Evolutionary conservation across 2,329 filamentous ascomycete genomes (phyloP), one percentile per base, ranked within the genome.

Genomic region (Ascochyta rabiei): DNA sequence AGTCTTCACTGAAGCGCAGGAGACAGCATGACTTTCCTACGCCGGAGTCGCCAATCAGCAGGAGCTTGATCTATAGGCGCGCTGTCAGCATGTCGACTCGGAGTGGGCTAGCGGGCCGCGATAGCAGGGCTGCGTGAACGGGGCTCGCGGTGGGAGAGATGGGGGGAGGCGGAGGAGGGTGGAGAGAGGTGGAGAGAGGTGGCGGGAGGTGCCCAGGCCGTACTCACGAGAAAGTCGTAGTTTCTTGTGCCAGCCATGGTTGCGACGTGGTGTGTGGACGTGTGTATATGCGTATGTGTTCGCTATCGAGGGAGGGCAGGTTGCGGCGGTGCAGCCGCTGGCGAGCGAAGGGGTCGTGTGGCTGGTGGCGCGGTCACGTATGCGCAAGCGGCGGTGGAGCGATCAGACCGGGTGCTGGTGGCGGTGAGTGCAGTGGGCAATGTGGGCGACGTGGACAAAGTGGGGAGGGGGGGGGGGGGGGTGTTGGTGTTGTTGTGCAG

Each of bases 11-110:
- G 83, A 97, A 97, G 69, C 93, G 91, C 74, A 97, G 83, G 76
- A 97, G 85, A 80, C 93, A 96, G 87, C 93, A 97, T 67, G 93
- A 97, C 81, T 97, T 97, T 77, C 93, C 93, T 60, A 97, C 93
- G 73, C 93, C 93, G 44, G 92, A 96, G 82, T 97, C 93, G 77
- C 93, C 93, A 78, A 97, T 97, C 75, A 97, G 86, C 75, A 97
- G 86, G 63, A 97, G 86, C 82, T 97, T 97, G 84, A 97, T 96
- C 93, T 96, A 72, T 61, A 37, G 47, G 41, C 54, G 23, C 19
- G 18, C 33, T 48, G 60, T 62, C 49, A 64, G 60, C 56, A 38
- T 31, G 33, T 15, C 8, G 26, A 15, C n/a, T 5, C 8, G 5
- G 1, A 12, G 13, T 10, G 40, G 48, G 16, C 12, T 24, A 12